Percentiles rank a stretch among this genome's conserved stretches.
Evolutionary conservation across 441 rosid genomes (phyloP).

Genomic region (Populus trichocarpa): DNA sequence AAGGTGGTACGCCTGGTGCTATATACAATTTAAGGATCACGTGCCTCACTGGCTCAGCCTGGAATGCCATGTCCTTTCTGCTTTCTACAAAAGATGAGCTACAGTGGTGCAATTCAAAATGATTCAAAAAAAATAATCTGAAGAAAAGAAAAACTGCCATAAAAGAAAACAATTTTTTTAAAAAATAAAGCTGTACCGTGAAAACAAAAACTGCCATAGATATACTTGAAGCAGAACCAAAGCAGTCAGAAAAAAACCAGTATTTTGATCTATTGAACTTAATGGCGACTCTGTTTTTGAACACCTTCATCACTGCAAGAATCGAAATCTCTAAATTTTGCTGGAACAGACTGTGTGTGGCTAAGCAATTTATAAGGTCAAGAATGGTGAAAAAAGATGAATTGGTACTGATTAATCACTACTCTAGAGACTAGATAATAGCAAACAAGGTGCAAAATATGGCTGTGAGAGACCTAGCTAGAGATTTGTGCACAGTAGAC

Average conservation of each 20-base stretch:
- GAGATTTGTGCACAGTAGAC: neutral
- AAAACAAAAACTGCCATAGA: no score
- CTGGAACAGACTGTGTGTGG: neutral
- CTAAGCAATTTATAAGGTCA: neutral
- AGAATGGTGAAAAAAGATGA: neutral
- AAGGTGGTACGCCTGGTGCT: neutral
- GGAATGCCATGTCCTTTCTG: neutral
- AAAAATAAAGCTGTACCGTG: no score
- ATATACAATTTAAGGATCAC: constrained; percentile 2
- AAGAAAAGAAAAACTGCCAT: no score
- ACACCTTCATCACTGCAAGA: neutral
- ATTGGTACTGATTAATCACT: neutral
- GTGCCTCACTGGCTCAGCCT: constrained; percentile 7
- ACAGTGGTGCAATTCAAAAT: no score
- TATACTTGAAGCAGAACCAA: neutral
- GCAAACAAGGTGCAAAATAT: neutral
- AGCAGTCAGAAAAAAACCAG: neutral
- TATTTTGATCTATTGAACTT: no score
- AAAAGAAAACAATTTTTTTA: no score
- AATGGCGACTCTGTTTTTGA: no score
- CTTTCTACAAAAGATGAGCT: neutral
- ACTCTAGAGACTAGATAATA: neutral
- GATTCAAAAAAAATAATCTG: no score
- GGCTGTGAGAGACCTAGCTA: neutral
- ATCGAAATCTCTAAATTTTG: neutral